phyloP scores from a whole-genome alignment of 257 asterid genomes.

The Euphrasia confusa region DNA sequence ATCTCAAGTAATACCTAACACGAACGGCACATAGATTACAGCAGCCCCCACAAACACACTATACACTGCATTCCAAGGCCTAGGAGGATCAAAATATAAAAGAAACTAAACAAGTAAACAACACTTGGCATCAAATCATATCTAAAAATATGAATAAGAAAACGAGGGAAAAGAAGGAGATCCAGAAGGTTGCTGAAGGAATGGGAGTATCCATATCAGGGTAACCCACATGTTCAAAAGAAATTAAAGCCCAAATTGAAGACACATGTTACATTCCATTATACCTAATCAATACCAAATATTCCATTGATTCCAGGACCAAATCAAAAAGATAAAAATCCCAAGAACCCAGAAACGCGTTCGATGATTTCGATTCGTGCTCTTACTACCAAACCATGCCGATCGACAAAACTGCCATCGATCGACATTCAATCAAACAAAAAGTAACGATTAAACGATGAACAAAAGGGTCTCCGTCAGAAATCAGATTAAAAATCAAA shows the following conservation, averaged over 20 bases:
- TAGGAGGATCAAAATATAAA: neutral
- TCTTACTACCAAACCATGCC: constrained; percentile 35
- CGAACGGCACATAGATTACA: constrained; percentile 6
- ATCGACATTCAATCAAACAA: constrained; percentile 24
- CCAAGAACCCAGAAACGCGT: constrained; percentile 20
- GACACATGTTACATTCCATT: constrained; percentile 17
- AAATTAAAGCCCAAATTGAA: neutral
- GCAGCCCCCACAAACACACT: constrained; percentile 5
- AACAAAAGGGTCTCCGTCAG: neutral
- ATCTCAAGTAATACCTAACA: neutral
- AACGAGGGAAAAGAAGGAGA: neutral
- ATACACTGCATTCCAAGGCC: constrained; percentile 20
- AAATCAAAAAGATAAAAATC: neutral
- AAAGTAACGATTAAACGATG: constrained; percentile 1
- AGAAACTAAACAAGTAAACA: neutral
- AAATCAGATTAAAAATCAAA: constrained; percentile 19
- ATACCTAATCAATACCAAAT: neutral
- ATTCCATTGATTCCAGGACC: constrained; percentile 10
- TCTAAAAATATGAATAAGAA: neutral
- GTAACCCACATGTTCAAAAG: neutral
- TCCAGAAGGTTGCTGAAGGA: neutral
- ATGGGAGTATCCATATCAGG: constrained; percentile 3
- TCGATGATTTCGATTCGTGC: constrained; percentile 12
- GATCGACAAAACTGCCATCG: constrained; percentile 28
- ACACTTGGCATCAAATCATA: constrained; percentile 8